Conservation (phyloP, 1,139 yeast species). For the Pichia sp. region DNA sequence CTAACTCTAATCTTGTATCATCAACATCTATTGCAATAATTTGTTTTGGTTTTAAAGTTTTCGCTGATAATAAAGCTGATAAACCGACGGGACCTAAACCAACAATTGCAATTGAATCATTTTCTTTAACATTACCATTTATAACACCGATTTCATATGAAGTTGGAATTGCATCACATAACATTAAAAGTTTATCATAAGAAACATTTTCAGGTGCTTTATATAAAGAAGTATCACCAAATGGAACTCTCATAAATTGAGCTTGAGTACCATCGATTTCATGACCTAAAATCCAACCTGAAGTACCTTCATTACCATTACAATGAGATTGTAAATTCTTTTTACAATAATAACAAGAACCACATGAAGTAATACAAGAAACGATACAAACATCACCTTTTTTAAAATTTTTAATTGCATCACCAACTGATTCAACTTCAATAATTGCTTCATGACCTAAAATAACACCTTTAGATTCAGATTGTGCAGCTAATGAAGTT, state of each 20-base stretch:
- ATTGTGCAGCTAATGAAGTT: constrained; percentile 26
- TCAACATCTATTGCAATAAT: constrained; percentile 40
- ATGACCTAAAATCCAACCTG: constrained; percentile 44
- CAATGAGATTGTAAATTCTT: constrained; percentile 38
- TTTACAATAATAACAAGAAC: constrained; percentile 45
- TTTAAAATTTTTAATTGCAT: constrained; percentile 32
- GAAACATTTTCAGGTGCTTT: constrained; percentile 31
- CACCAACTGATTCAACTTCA: constrained; percentile 36
- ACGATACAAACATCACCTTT: constrained; percentile 42
- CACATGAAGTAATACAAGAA: constrained; percentile 47
- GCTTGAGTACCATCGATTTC: constrained; percentile 40
- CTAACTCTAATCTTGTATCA: constrained; percentile 37
- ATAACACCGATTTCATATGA: constrained; percentile 42
- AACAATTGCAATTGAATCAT: constrained; percentile 41
- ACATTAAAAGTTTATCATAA: constrained; percentile 36
- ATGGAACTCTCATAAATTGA: constrained; percentile 40
- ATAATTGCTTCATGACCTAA: constrained; percentile 55
- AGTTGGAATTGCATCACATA: constrained; percentile 41
- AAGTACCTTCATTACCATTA: constrained; percentile 28
- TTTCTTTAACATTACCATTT: constrained; percentile 34
- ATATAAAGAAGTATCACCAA: constrained; percentile 35
- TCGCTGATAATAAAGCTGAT: constrained; percentile 36
- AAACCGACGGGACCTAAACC: constrained; percentile 47
- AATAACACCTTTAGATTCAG: constrained; percentile 22
- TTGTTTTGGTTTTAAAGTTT: constrained; percentile 33